Base-by-base conservation (phyloP, 2,329 filamentous ascomycete species). In the Emydomyces testavorans region DNA sequence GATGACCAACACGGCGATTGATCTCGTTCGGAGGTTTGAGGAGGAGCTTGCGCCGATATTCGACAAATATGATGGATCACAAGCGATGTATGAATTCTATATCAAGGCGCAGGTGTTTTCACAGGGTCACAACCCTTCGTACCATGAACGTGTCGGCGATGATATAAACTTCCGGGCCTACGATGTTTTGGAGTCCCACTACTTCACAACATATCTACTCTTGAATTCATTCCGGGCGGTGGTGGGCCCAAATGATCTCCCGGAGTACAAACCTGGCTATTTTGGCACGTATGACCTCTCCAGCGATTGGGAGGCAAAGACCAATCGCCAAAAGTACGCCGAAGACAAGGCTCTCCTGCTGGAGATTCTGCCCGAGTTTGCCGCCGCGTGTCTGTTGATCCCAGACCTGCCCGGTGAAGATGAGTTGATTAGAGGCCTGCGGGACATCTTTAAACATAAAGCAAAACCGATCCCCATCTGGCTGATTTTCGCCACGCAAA, bases 401-500 rank as follows among this genome's bases (percentile, higher is more conserved):
- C 32, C 34, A 10, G 31, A 29, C 2, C 6, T 53, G 6, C 60
- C 60, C 0, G 55, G 61, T 4, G 53, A 65, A 35, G 69, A 72
- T 43, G 64, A 66, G 46, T 58, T 70, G 26, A 56, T 64, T 2
- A 63, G 64, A 1, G 63, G 62, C 1, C 54, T 71, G 8, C 54
- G 56, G 18, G 55, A 65, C 32, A 48, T 67, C 15, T 53, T 57
- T 23, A 36, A 16, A 16, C 8, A 18, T 16, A 49, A 56, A 4
- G 68, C 62, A 0, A 38, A 50, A 1, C 37, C 60, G 4, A 46
- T 68, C 2, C 56, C 68, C 0, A 61, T 71, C 32, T 64, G 59
- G 50, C 56, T 65, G 6, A 56, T 64, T 1, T 72, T 71, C 47
- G 66, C 66, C 6, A 57, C 61, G 3, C 68, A 72, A 39, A 48